Evolutionary conservation across 768 basidiomycete species (phyloP), one percentile per base, ranked within the genome.

Genomic region (Mycena epipterygia): DNA sequence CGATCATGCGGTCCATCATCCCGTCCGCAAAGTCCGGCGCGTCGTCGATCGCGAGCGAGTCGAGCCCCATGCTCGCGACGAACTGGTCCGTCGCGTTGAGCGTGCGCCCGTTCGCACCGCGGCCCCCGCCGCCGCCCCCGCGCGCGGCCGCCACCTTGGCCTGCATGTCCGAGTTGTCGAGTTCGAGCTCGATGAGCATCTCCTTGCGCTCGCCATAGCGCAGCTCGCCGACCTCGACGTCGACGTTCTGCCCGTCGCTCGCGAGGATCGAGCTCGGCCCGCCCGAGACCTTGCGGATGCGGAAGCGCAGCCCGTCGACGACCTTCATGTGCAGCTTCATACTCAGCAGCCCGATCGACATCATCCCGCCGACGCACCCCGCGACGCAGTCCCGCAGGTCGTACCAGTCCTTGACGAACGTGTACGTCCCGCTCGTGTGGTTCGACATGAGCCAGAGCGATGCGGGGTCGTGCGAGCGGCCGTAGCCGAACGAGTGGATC

Each of bases 401-500:
- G 79, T 98, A 97, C 94, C 97, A 98, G 78, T 98, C 97, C 82
- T 94, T 95, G 70, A 98, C 96, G 76, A 98, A 99, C 5, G 97
- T 98, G 83, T 99, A 99, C 32, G 96, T 98, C 29, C 98, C 98
- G 72, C 90, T 90, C 3, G 98, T 98, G 80, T 99, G 96, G 80
- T 98, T 99, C 13, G 97, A 98, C 88, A 99, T 97, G 52, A 99
- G 90, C 98, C 98, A 99, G 37, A 99, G 89, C 9, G 96, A 97
- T 17, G 95, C 95, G 21, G 98, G 98, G 80, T 99, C 98, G 78
- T 99, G 98, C 19, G 95, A 94, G 68, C 95, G 94, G 30, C 97
- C 97, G 76, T 97, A 99, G 59, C 98, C 98, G 73, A 99, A 93
- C 4, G 97, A 94, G 80, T 99, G 97, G 64, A 99, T 98, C 5